Percentiles rank a stretch among this genome's conserved stretches.
Evolutionary conservation across 306 rosid genomes (phyloP).

Genomic region (Ziziphus jujuba): DNA sequence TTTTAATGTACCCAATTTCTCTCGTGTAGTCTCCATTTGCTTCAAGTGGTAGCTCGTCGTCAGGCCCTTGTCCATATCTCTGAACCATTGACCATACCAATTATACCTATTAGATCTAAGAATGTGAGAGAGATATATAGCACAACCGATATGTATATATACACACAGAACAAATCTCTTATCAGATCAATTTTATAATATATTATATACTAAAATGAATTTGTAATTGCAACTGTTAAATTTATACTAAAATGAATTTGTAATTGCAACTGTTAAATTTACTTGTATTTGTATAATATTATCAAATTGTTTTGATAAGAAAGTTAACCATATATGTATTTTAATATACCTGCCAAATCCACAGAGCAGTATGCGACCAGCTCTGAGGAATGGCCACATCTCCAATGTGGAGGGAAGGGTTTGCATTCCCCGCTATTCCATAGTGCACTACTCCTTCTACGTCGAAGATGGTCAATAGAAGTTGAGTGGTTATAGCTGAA

Average conservation of each 20-base stretch:
- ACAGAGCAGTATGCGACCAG: slow-evolving; percentile 60
- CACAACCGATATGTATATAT: neutral
- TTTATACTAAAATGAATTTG: no score
- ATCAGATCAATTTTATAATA: no score
- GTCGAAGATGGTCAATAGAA: slow-evolving; percentile 46
- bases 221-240: no score
- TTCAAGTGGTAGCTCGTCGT: slow-evolving; percentile 41
- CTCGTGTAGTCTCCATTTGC: slow-evolving; percentile 53
- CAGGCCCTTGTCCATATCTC: slow-evolving; percentile 50
- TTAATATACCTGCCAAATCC: slow-evolving; percentile 71
- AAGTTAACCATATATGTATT: no score
- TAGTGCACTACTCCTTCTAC: slow-evolving; percentile 67
- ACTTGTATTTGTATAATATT: no score
- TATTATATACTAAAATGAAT: no score
- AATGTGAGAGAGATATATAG: no score
- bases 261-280: no score
- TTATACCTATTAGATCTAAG: no score
- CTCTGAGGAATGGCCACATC: slow-evolving; percentile 53
- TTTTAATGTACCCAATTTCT: slow-evolving; percentile 37
- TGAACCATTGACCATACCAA: neutral
- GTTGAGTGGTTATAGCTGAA: slow-evolving; percentile 62
- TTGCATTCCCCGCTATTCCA: slow-evolving; percentile 74
- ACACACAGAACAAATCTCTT: no score
- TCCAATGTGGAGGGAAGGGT: slow-evolving; percentile 53
- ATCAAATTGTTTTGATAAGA: no score